Percentiles rank a stretch among this genome's conserved stretches.
Evolutionary conservation across 2,329 filamentous ascomycete species (phyloP).

Genomic region (Plectosphaerella sp.): DNA sequence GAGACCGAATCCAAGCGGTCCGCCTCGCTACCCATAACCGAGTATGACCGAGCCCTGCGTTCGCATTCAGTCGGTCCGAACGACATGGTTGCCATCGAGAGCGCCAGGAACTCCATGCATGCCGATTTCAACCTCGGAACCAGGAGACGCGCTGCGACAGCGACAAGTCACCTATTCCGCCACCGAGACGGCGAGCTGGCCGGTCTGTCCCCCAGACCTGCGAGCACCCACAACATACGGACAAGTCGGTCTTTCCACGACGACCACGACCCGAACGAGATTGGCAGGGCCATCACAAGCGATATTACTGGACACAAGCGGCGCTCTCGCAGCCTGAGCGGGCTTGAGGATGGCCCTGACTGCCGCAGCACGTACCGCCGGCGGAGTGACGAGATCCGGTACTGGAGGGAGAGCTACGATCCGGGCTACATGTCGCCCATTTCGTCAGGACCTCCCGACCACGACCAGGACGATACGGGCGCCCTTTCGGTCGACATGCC

Average conservation of each 20-base stretch:
- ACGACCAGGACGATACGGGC: conserved; percentile 24
- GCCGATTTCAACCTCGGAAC: conserved; percentile 34
- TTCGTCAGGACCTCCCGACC: conserved; percentile 40
- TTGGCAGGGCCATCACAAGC: conserved; percentile 59
- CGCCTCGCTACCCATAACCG: conserved; percentile 54
- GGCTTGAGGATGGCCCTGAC: conserved; percentile 35
- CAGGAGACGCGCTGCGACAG: conserved; percentile 35
- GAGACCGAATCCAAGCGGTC: conserved; percentile 47
- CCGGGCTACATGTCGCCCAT: conserved; percentile 46
- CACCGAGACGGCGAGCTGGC: conserved; percentile 37
- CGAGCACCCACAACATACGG: conserved; percentile 42
- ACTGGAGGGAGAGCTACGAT: conserved; percentile 59
- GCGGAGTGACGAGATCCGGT: conserved; percentile 59
- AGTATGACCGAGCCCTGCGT: conserved; percentile 55
- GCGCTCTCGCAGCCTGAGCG: conserved; percentile 56
- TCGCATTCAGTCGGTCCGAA: conserved; percentile 58
- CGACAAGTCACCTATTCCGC: conserved; percentile 34
- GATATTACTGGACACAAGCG: conserved; percentile 45
- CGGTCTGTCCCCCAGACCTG: conserved; percentile 57
- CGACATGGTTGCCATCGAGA: conserved; percentile 49
- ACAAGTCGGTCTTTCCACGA: conserved; percentile 3
- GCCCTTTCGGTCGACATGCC: conserved; percentile 23
- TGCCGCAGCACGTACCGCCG: conserved; percentile 32
- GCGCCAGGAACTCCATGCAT: conserved; percentile 48
- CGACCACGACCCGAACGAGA: conserved; percentile 45